Conservation (phyloP, 257 asterid species). For the Scutellaria barbata region DNA sequence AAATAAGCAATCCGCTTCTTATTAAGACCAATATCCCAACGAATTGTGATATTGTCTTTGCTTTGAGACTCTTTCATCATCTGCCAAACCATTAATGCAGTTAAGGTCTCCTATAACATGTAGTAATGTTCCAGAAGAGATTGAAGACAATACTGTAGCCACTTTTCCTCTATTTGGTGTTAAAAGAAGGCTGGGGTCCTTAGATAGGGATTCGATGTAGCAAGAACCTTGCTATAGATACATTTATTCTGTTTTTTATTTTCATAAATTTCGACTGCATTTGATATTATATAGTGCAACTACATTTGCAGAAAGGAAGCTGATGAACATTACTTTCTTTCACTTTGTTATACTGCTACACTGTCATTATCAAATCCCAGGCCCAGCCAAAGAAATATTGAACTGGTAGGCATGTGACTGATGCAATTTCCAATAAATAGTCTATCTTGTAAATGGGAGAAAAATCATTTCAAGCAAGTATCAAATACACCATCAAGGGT, state of each 20-base stretch:
- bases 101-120: constrained; percentile 14
- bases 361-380: constrained; percentile 13
- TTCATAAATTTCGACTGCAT: constrained; percentile 3
- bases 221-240: not conserved
- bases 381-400: not conserved
- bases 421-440: constrained; percentile 20
- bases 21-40: constrained; percentile 98
- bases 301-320: not conserved
- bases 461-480: not conserved
- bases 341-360: not conserved
- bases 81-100: constrained; percentile 48
- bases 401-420: not conserved
- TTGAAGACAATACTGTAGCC: not conserved
- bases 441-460: not conserved
- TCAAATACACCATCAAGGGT: not conserved
- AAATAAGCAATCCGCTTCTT: constrained; percentile 95
- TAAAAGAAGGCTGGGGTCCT: not conserved
- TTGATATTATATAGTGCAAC: not conserved
- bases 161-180: constrained; percentile 13
- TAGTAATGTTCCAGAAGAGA: not conserved
- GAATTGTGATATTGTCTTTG: constrained; percentile 85
- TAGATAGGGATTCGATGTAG: not conserved
- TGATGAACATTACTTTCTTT: not conserved
- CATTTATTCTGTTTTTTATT: not conserved
- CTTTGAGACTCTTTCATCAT: constrained; percentile 99